Conservation (phyloP, 352 stramenopile species). For the Phytophthora fragariaefolia region DNA sequence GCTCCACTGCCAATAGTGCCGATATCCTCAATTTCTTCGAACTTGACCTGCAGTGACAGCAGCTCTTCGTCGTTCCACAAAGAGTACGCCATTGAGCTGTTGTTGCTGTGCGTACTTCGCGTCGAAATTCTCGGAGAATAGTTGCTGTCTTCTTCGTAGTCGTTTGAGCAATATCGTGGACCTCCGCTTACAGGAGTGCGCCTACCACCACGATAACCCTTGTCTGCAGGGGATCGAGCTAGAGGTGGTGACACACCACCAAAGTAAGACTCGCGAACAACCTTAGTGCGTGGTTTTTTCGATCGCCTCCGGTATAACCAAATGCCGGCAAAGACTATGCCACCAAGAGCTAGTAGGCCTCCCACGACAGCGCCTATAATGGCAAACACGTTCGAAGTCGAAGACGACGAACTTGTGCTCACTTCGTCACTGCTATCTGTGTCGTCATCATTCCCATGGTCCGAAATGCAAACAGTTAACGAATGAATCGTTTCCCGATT, state of each 20-base stretch:
- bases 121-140: slow-evolving; percentile 43
- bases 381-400: slow-evolving; percentile 22
- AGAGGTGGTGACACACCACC: slow-evolving; percentile 43
- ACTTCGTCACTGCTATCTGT: slow-evolving; percentile 13
- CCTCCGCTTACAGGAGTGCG: slow-evolving; percentile 34
- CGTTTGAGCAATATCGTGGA: slow-evolving; percentile 16
- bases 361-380: slow-evolving; percentile 49
- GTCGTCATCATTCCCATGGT: slow-evolving; percentile 22
- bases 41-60: slow-evolving; percentile 51
- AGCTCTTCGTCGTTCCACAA: slow-evolving; percentile 68
- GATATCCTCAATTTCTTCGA: slow-evolving; percentile 61
- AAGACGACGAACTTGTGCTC: slow-evolving; percentile 1
- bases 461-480: slow-evolving; percentile 38
- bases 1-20: slow-evolving; percentile 52
- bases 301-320: slow-evolving; percentile 31
- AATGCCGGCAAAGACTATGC: slow-evolving; percentile 20
- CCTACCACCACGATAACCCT: slow-evolving; percentile 36
- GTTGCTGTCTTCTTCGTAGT: slow-evolving; percentile 33
- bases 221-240: slow-evolving; percentile 25
- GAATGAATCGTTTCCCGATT: slow-evolving; percentile 37
- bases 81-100: slow-evolving; percentile 48
- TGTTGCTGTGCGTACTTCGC: slow-evolving; percentile 43
- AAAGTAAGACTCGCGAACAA: slow-evolving; percentile 42
- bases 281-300: slow-evolving; percentile 20
- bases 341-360: slow-evolving; percentile 39